Evolutionary conservation across 306 rosid genomes (phyloP).

Genomic region (Cucumis melo): DNA sequence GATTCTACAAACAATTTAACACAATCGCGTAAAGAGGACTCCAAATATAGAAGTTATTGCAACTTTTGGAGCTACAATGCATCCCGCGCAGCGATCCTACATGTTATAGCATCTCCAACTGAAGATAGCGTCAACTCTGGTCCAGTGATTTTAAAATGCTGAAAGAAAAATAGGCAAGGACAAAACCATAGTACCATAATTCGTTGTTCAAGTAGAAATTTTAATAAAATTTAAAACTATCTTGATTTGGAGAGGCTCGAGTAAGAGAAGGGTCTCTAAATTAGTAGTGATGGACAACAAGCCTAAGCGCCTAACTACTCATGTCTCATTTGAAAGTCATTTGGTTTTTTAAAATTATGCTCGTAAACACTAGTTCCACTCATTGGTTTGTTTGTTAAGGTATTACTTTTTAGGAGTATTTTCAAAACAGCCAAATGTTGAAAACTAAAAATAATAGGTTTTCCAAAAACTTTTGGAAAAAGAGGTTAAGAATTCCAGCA

Average conservation of each 20-base stretch:
- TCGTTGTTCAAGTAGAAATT: neutral
- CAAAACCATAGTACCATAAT: neutral
- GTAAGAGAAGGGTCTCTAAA: neutral
- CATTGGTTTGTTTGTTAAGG: neutral
- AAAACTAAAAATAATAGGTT: too few relatives aligned
- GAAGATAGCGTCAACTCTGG: conserved; percentile 63
- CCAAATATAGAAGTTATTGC: neutral
- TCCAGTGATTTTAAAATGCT: conserved; percentile 71
- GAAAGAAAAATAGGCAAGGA: conserved; percentile 15
- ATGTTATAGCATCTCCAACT: conserved; percentile 59
- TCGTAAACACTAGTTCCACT: too few relatives aligned
- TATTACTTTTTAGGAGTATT: neutral
- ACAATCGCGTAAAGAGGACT: neutral
- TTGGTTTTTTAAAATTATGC: neutral
- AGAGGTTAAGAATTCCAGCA: neutral
- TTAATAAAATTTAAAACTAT: neutral
- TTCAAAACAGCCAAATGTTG: neutral
- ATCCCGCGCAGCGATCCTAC: conserved; percentile 73
- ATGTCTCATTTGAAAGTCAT: neutral
- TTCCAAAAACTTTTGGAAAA: too few relatives aligned
- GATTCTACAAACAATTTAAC: neutral
- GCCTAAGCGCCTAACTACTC: neutral
- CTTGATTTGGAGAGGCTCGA: neutral
- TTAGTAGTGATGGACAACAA: neutral
- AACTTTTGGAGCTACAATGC: conserved; percentile 39